A percentile compares a stretch with the other conserved stretches of the same genome.
Conservation (phyloP, 352 stramenopile species). For the Phytophthora quininea region DNA sequence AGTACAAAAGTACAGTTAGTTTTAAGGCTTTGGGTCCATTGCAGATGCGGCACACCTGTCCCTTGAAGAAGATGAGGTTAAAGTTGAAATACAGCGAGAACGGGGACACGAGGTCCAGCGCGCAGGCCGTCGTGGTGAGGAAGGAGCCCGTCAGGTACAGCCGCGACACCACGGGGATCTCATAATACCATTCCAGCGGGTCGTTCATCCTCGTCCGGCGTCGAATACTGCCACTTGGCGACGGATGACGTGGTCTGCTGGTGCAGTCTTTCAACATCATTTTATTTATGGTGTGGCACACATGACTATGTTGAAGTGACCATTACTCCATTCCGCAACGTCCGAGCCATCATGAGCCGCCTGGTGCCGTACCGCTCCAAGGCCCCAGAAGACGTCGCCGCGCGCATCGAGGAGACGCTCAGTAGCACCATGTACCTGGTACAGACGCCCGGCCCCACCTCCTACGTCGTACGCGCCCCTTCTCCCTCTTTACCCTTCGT, state of each 20-base stretch:
- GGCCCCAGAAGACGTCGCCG: conserved; percentile 44
- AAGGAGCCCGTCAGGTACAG: conserved; percentile 98
- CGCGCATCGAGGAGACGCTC: conserved; percentile 73
- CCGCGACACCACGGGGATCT: conserved; percentile 98
- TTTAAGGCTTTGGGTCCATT: not conserved
- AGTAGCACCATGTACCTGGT: conserved; percentile 81
- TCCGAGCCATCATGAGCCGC: conserved; percentile 51
- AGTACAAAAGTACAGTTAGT: not conserved
- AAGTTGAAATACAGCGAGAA: conserved; percentile 96
- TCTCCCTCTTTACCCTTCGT: not conserved
- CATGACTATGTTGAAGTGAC: not conserved
- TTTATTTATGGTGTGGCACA: not conserved
- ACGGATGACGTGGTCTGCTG: not conserved
- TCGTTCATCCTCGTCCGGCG: conserved; percentile 72
- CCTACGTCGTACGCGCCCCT: conserved; percentile 59
- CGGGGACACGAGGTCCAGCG: conserved; percentile 97
- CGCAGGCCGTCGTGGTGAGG: conserved; percentile 95
- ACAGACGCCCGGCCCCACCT: conserved; percentile 78
- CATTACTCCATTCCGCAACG: conserved; percentile 4
- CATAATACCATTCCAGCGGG: conserved; percentile 96
- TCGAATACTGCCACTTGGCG: conserved; percentile 47
- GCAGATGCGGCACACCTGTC: conserved; percentile 74
- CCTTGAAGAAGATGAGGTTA: conserved; percentile 97
- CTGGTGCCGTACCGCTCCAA: conserved; percentile 72
- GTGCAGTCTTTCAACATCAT: conserved; percentile 11